Percentiles rank a stretch among this genome's conserved stretches.
Conservation (phyloP, 2,329 filamentous ascomycete species). For the Xylaria polymorpha region DNA sequence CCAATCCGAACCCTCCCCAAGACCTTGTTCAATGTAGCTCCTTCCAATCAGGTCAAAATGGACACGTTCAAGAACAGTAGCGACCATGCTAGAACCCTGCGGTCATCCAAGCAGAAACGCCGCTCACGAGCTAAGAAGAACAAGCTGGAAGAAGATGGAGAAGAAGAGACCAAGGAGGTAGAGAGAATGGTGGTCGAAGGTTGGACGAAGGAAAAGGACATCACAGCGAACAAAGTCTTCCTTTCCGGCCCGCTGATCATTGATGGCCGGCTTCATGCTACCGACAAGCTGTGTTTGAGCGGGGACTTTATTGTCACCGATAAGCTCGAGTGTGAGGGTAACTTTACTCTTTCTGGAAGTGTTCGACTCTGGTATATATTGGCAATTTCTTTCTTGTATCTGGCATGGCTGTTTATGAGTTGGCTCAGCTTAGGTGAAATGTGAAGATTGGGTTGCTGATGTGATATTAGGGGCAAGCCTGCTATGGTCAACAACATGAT, state of each 20-base stretch:
- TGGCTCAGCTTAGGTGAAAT: background rate
- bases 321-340: constrained; percentile 24
- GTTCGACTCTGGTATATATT: constrained; percentile 20
- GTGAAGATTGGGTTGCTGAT: background rate
- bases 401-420: background rate
- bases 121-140: background rate
- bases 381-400: background rate
- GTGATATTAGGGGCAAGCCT: constrained; percentile 3
- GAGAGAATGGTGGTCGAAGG: background rate
- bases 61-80: background rate
- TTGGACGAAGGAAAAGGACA: constrained; percentile 2
- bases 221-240: constrained; percentile 24
- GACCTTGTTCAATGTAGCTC: background rate
- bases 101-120: background rate
- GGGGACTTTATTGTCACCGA: constrained; percentile 8
- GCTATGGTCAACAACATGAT: constrained; percentile 24
- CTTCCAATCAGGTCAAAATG: constrained; percentile 1
- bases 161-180: background rate
- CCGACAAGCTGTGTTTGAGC: constrained; percentile 22
- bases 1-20: background rate
- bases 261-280: constrained; percentile 21
- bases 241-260: background rate
- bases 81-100: background rate
- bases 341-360: constrained; percentile 21
- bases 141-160: background rate